Evolutionary conservation across 805 yeast species (phyloP), one percentile per base, ranked within the genome.

Genomic region (Teunomyces stri): DNA sequence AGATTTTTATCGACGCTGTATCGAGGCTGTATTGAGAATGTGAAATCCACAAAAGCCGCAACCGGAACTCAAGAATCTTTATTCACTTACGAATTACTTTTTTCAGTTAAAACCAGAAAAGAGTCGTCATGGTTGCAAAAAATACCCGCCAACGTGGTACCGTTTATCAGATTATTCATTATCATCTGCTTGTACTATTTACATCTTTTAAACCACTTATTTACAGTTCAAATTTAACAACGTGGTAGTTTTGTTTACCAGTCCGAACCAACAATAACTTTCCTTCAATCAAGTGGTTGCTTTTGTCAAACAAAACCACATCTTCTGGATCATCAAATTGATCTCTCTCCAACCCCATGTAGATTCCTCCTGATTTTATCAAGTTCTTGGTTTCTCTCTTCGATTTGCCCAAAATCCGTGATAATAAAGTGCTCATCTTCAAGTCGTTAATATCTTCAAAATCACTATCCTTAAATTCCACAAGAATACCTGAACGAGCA

Each of bases 231-330:
- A 74, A 62, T 49, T 79, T 77, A n/a, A 82, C 76, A 20, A 84
- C 79, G 58, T 74, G 70, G 58, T 82, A 84, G 50, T 79, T 79
- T 41, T 78, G 80, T 61, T 91, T 92, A 1, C 97, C 98, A 6
- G 83, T 64, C 55, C 95, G 76, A 15, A 91, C 61, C 33, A 89
- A 65, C 49, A 92, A 66, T 33, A 90, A 66, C 47, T 74, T 75
- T 10, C 68, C 80, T 31, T 81, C 91, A 4, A 87, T 72, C 47
- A 87, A 63, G 49, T 78, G 79, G 43, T 64, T 54, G 2, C 72
- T 75, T 7, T 66, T 67, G 31, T 70, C 76, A 43, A 81, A 65
- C 47, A 80, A 68, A 3, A 83, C 67, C 1, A 69, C 66, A 40
- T 77, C 81, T 15, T 80, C 81, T 0, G 72, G 69, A 18, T 78